These are phyloP conservation scores for Aspergillus sparsus DNA, from an alignment of 495 filamentous ascomycete genomes.

Conservation along the genomic window DNA sequence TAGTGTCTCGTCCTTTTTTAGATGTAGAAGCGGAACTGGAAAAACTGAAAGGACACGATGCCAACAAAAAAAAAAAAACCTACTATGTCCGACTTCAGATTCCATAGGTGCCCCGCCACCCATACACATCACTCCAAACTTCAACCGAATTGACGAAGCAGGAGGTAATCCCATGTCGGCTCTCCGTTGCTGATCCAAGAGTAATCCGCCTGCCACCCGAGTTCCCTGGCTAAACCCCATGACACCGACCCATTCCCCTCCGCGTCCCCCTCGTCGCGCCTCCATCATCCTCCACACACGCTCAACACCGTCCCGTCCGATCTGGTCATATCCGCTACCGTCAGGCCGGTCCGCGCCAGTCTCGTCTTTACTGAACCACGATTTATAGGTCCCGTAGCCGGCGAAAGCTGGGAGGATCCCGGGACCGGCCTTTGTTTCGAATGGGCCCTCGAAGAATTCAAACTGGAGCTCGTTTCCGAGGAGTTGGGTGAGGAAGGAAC, in stretches of 20 bases:
- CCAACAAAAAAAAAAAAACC: constrained; percentile 10
- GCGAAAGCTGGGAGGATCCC: constrained; percentile 36
- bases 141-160: not conserved
- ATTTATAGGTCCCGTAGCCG: constrained; percentile 56
- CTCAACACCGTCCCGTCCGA: constrained; percentile 25
- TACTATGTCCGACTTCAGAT: constrained; percentile 23
- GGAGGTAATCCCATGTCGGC: not conserved
- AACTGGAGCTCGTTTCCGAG: constrained; percentile 30
- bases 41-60: too few relatives aligned
- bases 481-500: constrained; percentile 21
- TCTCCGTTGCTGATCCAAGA: constrained; percentile 55
- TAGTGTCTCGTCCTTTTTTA: too few relatives aligned
- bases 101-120: constrained; percentile 28
- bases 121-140: constrained; percentile 43
- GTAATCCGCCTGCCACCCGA: constrained; percentile 53
- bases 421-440: constrained; percentile 32
- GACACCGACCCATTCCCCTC: constrained; percentile 58
- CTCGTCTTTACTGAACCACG: constrained; percentile 51
- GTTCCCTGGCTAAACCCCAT: constrained; percentile 60
- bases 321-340: constrained; percentile 24
- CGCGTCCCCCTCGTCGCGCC: constrained; percentile 44
- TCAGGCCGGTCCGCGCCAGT: constrained; percentile 46
- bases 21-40: too few relatives aligned
- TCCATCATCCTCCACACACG: constrained; percentile 31
- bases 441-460: constrained; percentile 37